Conservation (phyloP, 371 early-diverging fungal genomes). For the Mucor circinelloides region DNA sequence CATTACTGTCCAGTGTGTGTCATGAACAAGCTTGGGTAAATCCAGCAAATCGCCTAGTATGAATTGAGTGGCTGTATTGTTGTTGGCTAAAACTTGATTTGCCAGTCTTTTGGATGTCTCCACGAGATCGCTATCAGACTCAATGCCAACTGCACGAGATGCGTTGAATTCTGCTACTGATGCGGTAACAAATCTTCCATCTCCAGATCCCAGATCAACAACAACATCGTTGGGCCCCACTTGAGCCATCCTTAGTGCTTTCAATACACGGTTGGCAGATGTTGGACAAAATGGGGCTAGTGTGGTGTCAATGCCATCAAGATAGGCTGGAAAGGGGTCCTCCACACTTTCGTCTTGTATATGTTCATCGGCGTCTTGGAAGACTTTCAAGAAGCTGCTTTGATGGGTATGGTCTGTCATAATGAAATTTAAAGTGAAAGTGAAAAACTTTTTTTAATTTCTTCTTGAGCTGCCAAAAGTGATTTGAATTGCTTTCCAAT, state of each 20-base stretch:
- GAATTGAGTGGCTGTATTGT: slow-evolving; percentile 34
- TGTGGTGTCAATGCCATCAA: slow-evolving; percentile 57
- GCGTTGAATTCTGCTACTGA: slow-evolving; percentile 54
- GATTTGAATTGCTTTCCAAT: too few species aligned
- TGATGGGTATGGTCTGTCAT: too few species aligned
- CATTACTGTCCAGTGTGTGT: slow-evolving; percentile 53
- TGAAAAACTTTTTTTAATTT: too few species aligned
- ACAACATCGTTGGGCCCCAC: slow-evolving; percentile 44
- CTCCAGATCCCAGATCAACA: slow-evolving; percentile 69
- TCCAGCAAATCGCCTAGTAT: slow-evolving; percentile 51
- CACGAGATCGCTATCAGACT: slow-evolving; percentile 55
- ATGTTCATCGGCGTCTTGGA: slow-evolving; percentile 33
- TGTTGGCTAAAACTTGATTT: slow-evolving; percentile 25
- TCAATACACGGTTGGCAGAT: slow-evolving; percentile 55
- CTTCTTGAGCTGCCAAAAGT: too few species aligned
- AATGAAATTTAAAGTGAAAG: too few species aligned
- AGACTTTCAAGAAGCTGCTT: slow-evolving; percentile 34
- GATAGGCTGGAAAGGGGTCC: slow-evolving; percentile 60
- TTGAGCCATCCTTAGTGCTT: slow-evolving; percentile 56
- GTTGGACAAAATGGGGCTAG: slow-evolving; percentile 70
- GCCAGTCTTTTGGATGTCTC: slow-evolving; percentile 46
- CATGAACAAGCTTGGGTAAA: slow-evolving; percentile 33
- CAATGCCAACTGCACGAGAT: slow-evolving; percentile 55
- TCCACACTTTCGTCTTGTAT: slow-evolving; percentile 40
- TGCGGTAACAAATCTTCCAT: slow-evolving; percentile 64